These are phyloP conservation scores for Thelonectria olida DNA, from an alignment of 2,329 filamentous ascomycete species.

Conservation along the genomic window DNA sequence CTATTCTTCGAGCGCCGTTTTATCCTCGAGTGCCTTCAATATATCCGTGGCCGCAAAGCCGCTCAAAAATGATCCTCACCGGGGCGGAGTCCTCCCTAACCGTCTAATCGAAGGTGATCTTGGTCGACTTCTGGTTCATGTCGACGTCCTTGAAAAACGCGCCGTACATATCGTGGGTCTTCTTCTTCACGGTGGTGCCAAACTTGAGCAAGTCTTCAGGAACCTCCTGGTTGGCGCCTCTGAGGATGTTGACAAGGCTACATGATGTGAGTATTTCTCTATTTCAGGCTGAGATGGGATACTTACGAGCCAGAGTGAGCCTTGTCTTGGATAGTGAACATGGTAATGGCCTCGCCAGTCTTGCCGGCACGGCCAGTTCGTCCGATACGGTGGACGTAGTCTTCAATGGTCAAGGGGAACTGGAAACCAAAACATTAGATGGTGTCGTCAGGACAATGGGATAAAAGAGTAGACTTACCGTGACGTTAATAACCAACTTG, in stretches of 20 bases:
- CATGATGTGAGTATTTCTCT: slow-evolving; percentile 30
- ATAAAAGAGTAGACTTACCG: slow-evolving; percentile 55
- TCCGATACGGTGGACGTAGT: slow-evolving; percentile 97
- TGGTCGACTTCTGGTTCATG: slow-evolving; percentile 83
- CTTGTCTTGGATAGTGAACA: slow-evolving; percentile 97
- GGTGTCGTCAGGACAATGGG: not conserved
- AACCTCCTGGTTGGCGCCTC: slow-evolving; percentile 89
- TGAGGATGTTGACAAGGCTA: slow-evolving; percentile 92
- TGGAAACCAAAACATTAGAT: slow-evolving; percentile 37
- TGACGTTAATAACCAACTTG: slow-evolving; percentile 93
- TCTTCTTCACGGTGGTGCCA: slow-evolving; percentile 98
- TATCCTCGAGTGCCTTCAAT: slow-evolving; percentile 59
- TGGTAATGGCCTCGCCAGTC: slow-evolving; percentile 85
- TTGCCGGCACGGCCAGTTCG: slow-evolving; percentile 94
- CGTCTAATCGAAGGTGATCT: slow-evolving; percentile 88
- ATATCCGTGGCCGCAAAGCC: slow-evolving; percentile 48
- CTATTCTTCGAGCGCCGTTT: slow-evolving; percentile 64
- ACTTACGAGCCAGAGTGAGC: slow-evolving; percentile 86
- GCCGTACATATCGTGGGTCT: slow-evolving; percentile 93
- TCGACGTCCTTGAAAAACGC: slow-evolving; percentile 94
- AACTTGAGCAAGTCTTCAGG: slow-evolving; percentile 94
- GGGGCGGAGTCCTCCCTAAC: no score
- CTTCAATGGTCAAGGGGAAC: slow-evolving; percentile 94
- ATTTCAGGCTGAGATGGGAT: not conserved
- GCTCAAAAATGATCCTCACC: slow-evolving; percentile 43